Evolutionary conservation across 2,329 filamentous ascomycete genomes (phyloP).

Genomic region (Capronia epimyces): DNA sequence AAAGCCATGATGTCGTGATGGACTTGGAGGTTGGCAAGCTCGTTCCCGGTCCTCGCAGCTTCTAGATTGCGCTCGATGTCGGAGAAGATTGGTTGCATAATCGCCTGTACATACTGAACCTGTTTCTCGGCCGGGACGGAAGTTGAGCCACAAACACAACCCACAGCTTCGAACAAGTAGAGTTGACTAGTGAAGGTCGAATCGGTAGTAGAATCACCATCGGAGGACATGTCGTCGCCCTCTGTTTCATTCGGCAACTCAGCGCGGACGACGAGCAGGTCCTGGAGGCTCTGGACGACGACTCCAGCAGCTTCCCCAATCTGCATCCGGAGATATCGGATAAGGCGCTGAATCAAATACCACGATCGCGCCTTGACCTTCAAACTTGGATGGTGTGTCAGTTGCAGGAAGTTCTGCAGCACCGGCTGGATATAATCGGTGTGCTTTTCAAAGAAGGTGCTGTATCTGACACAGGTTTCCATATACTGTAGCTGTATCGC

Average conservation of each 20-base stretch:
- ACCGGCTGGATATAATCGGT: slow-evolving; percentile 75
- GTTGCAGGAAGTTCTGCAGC: slow-evolving; percentile 81
- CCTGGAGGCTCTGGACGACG: slow-evolving; percentile 81
- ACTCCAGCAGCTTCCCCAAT: slow-evolving; percentile 86
- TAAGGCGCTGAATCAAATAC: slow-evolving; percentile 92
- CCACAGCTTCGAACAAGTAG: slow-evolving; percentile 90
- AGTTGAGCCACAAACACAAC: slow-evolving; percentile 78
- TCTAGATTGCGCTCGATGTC: slow-evolving; percentile 78
- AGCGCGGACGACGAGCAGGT: slow-evolving; percentile 84
- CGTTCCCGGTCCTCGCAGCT: slow-evolving; percentile 72
- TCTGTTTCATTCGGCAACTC: slow-evolving; percentile 72
- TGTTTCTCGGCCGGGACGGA: slow-evolving; percentile 78
- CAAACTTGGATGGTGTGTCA: slow-evolving; percentile 81
- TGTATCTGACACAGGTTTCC: slow-evolving; percentile 96
- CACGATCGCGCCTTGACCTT: slow-evolving; percentile 87
- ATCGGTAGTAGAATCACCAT: slow-evolving; percentile 84
- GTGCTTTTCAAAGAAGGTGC: slow-evolving; percentile 83
- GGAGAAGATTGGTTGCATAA: slow-evolving; percentile 83
- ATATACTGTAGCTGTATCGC: slow-evolving; percentile 94
- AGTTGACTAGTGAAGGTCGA: slow-evolving; percentile 86
- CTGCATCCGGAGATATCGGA: slow-evolving; percentile 77
- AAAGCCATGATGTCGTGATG: slow-evolving; percentile 96
- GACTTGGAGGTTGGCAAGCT: slow-evolving; percentile 77
- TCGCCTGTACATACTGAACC: slow-evolving; percentile 75
- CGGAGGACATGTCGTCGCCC: slow-evolving; percentile 91